Base-by-base conservation (phyloP, 1,139 yeast genomes). In the Diutina mesorugosa region DNA sequence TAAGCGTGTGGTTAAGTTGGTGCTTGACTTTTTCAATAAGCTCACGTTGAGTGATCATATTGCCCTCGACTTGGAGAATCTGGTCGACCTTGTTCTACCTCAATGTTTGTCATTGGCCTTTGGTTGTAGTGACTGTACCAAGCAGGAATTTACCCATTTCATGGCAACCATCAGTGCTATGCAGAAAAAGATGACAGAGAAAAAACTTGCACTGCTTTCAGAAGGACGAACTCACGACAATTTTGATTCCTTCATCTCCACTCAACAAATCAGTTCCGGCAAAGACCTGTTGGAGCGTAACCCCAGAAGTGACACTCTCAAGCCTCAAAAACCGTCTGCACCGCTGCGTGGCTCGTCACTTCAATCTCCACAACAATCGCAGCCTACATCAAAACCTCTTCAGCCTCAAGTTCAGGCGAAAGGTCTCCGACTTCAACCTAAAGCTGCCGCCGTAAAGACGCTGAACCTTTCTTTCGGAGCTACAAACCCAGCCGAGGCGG, bases 1-100 rank as follows among this genome's bases (percentile, higher is more conserved):
- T 62, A 79, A 87, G 45, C 74, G 84, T 58, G 84, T 89, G 38
- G 79, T 88, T 48, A 69, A 74, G 62, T 76, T 79, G 32, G 77
- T 86, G 1, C 68, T 87, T 55, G 68, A 67, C 4, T 80, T 87
- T 21, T 85, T 84, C 64, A 70, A 70, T 30, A 69, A 73, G 26
- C 65, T 82, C 18, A 69, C 75, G 26, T 63, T 63, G n/a, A 72
- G 73, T 62, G 72, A 67, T 6, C 76, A 74, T 59, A 66, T 76
- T 10, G 64, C 65, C 21, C 64, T 76, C 45, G 77, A 73, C 21
- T 59, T 73, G 47, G 79, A 75, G 38, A 61, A 69, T 0, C 59
- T 69, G 30, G 72, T 75, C n/a, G 78, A 73, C 14, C 66, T 67
- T 1, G 67, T 76, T 4, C 62, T 75, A 48, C 74, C 75, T 1